Evolutionary conservation across 2,329 filamentous ascomycete genomes (phyloP).

Genomic region (Xylaria arbuscula): DNA sequence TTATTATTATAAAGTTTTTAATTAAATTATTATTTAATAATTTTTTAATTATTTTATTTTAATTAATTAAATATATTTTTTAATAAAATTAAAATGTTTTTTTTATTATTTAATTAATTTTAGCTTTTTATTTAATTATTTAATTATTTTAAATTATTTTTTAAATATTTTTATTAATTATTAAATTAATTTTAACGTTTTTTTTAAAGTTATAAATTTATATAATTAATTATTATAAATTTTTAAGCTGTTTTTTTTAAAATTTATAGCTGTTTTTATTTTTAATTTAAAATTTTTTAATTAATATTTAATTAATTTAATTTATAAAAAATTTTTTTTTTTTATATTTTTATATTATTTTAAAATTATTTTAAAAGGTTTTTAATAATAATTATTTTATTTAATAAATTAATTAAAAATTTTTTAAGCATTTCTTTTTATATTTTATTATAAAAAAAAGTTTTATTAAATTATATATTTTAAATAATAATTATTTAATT

Average conservation of each 20-base stretch:
- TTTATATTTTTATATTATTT: neutral
- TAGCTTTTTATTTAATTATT: neutral
- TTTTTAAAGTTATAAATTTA: constrained; percentile 3
- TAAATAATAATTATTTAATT: constrained; percentile 11
- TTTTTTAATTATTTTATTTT: no score
- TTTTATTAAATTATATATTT: neutral
- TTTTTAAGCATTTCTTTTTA: no score
- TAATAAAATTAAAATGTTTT: neutral
- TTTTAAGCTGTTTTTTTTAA: neutral
- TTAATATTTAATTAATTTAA: neutral
- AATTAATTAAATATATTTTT: no score
- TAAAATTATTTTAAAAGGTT: neutral
- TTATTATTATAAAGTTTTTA: neutral
- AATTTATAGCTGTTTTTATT: neutral
- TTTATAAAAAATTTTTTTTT: neutral
- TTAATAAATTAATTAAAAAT: neutral
- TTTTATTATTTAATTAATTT: neutral
- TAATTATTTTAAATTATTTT: neutral
- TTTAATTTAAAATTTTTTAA: neutral
- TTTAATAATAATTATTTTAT: neutral
- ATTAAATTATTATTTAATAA: no score
- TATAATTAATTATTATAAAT: neutral
- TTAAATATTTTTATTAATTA: neutral
- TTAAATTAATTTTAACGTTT: neutral
- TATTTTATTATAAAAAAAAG: neutral